phyloP scores from a whole-genome alignment of 2,329 filamentous ascomycete species.

The Alternaria postmessia region DNA sequence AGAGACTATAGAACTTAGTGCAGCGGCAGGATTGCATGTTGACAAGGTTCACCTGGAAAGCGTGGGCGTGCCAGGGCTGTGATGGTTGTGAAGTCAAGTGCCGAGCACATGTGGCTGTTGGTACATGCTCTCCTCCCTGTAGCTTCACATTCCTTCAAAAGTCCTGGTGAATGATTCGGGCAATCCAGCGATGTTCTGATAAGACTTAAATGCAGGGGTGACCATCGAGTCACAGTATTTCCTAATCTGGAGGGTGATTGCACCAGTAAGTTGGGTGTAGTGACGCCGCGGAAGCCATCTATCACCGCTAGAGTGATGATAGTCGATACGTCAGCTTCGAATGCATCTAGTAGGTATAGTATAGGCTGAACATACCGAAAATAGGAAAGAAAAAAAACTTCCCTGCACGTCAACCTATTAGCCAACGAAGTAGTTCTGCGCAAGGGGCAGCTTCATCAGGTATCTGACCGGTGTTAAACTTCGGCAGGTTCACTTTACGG shows the following conservation, averaged over 20 bases:
- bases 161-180: not conserved
- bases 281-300: constrained; percentile 1
- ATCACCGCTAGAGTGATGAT: not conserved
- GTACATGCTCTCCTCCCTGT: constrained; percentile 1
- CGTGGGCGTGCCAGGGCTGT: constrained; percentile 1
- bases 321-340: not conserved
- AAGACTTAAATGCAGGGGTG: not conserved
- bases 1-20: not conserved
- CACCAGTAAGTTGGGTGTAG: not conserved
- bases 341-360: not conserved
- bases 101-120: constrained; percentile 1
- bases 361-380: not conserved
- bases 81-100: not conserved
- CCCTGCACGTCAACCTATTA: not conserved
- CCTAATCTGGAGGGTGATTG: not conserved
- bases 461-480: constrained; percentile 12
- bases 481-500: constrained; percentile 10
- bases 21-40: constrained; percentile 7
- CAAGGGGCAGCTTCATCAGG: constrained; percentile 14
- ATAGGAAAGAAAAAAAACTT: not conserved
- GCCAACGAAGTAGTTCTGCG: constrained; percentile 5
- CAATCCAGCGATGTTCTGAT: not conserved
- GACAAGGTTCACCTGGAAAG: not conserved
- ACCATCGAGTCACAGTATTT: not conserved
- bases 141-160: constrained; percentile 1